Conservation (phyloP, 2,329 filamentous ascomycete genomes). For the Ramichloridium luteum region DNA sequence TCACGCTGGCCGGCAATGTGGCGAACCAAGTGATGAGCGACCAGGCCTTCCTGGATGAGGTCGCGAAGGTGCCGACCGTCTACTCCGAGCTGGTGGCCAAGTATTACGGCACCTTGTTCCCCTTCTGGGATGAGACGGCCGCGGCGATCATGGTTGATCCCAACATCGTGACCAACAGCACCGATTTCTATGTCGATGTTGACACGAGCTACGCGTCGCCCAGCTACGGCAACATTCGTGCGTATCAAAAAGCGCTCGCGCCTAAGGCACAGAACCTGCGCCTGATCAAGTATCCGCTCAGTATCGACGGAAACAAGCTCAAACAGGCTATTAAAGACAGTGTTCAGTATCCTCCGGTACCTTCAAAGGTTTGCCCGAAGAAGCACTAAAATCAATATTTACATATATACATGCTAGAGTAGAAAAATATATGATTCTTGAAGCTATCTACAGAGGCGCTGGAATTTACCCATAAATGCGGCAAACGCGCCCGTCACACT, state of each 20-base stretch:
- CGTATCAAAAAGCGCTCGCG: constrained; percentile 30
- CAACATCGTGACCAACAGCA: constrained; percentile 27
- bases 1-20: constrained; percentile 33
- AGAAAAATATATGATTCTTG: no score
- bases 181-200: constrained; percentile 32
- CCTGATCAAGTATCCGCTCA: constrained; percentile 31
- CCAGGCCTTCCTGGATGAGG: constrained; percentile 29
- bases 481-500: no score
- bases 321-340: constrained; percentile 28
- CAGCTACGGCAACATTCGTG: constrained; percentile 33
- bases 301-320: constrained; percentile 27
- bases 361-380: background rate
- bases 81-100: constrained; percentile 30
- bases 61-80: constrained; percentile 27
- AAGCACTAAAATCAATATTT: no score
- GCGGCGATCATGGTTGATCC: constrained; percentile 31
- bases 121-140: constrained; percentile 38
- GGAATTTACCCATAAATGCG: no score
- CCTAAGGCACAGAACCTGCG: constrained; percentile 23
- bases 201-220: constrained; percentile 31
- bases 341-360: constrained; percentile 22
- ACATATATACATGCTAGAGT: no score
- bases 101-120: constrained; percentile 30
- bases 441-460: no score
- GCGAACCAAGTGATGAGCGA: constrained; percentile 37